Base-by-base conservation (phyloP, 495 filamentous ascomycete genomes). In the Paragyromitra xinjiangensis region DNA sequence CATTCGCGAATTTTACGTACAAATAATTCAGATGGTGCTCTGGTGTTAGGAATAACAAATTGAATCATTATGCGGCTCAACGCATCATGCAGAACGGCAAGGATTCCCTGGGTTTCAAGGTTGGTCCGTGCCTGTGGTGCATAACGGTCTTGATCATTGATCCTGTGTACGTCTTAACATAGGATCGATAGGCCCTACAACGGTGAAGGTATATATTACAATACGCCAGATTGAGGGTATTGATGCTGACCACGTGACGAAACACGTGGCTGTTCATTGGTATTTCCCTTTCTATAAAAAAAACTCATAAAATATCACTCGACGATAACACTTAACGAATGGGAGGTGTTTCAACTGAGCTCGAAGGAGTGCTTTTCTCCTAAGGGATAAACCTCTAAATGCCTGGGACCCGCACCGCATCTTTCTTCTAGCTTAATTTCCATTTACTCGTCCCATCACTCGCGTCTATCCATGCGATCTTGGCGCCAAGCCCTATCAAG, bases 1-100 rank as follows among this genome's bases (percentile, higher is more conserved):
- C 45, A 53, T 39, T 75, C 40, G 68, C 68, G 65, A 63, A 37
- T 44, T 12, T 48, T 76, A 73, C 68, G 68, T 71, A 71, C 56
- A 51, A 71, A 62, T 22, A 63, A 71, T 62, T 51, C 56, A 34
- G 7, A 45, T 16, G 50, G 51, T 53, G 9, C 37, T 56, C 40
- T 34, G 53, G 61, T 69, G 53, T 62, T 26, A 39, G 29, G n/a
- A 66, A 40, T 39, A 53, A 51, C 14, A 26, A 48, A 59, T 56
- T 68, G 37, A 37, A 7, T 37, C 9, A 2, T 8, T 61, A 61
- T 69, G 67, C 53, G 67, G 67, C 67, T 69, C 67, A 69, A 69
- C 53, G n/a, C 40, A 24, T 37, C 51, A 69, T 40, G 65, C 50
- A 67, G 8, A 37, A 45, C 26, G 24, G 42, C 24, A 61, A 61